A percentile compares a stretch with the other conserved stretches of the same genome.
phyloP scores from a whole-genome alignment of 129 eudicot species.

The Flaveria sonorensis region DNA sequence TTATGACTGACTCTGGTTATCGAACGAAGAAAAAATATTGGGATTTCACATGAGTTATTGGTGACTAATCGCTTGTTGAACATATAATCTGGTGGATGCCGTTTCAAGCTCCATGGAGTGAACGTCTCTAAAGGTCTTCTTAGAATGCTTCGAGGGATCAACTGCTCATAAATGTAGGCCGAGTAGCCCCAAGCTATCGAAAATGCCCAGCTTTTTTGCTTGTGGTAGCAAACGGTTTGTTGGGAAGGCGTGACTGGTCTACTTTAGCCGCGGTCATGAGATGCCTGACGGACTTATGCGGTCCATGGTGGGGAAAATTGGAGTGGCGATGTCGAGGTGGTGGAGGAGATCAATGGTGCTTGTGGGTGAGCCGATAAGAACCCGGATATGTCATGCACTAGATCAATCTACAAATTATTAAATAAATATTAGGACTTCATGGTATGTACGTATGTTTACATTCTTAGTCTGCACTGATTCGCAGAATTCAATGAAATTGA shows the following conservation, averaged over 20 bases:
- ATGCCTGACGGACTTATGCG: constrained; percentile 34
- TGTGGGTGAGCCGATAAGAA: constrained; percentile 48
- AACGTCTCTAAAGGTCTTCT: constrained; percentile 46
- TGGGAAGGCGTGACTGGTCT: constrained; percentile 47
- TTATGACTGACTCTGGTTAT: constrained; percentile 13
- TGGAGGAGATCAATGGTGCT: constrained; percentile 44
- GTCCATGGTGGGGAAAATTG: constrained; percentile 36
- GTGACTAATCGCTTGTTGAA: constrained; percentile 34
- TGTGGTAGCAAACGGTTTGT: constrained; percentile 46
- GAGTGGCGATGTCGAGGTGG: constrained; percentile 44
- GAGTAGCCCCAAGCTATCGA: constrained; percentile 49
- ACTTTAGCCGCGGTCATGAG: constrained; percentile 39
- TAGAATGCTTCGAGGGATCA: constrained; percentile 41
- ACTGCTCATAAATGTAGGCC: constrained; percentile 41
- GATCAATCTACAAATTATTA: constrained; percentile 36
- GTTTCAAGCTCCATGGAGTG: constrained; percentile 44
- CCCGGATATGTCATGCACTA: constrained; percentile 46
- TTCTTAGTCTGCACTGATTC: too few species aligned
- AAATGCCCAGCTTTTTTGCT: constrained; percentile 36
- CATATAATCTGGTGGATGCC: constrained; percentile 43
- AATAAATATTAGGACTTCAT: neutral
- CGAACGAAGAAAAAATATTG: constrained; percentile 39
- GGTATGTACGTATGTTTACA: too few species aligned
- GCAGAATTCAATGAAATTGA: too few species aligned
- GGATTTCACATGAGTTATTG: constrained; percentile 43